Conservation (phyloP, 345 rosid genomes). For the Heritiera littoralis region DNA sequence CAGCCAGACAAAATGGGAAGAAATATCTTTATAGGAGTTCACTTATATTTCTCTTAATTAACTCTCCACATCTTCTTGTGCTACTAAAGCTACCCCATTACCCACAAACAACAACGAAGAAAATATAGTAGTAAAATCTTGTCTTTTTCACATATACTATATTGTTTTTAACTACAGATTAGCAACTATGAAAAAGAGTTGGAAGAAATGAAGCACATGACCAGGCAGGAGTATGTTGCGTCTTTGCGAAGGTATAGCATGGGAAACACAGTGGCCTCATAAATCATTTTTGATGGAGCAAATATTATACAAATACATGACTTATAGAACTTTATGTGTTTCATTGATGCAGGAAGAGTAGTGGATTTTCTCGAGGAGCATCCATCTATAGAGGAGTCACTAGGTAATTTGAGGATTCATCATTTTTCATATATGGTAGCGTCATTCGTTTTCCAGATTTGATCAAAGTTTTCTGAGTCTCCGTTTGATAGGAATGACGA, state of each 20-base stretch:
- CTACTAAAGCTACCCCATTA: slow-evolving; percentile 29
- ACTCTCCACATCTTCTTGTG: slow-evolving; percentile 16
- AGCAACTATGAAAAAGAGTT: slow-evolving; percentile 78
- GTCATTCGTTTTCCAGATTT: too few species aligned
- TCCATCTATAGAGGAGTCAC: slow-evolving; percentile 83
- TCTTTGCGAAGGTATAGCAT: slow-evolving; percentile 73
- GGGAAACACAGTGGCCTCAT: neutral
- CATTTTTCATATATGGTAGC: too few species aligned
- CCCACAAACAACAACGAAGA: neutral
- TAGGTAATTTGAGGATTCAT: slow-evolving; percentile 43
- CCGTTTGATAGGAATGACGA: neutral
- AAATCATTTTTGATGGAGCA: neutral
- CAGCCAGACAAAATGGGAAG: too few species aligned
- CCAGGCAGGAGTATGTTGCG: slow-evolving; percentile 89
- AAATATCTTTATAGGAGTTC: neutral
- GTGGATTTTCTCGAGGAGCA: slow-evolving; percentile 98
- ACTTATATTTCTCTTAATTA: neutral
- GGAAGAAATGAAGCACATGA: slow-evolving; percentile 97
- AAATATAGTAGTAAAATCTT: neutral
- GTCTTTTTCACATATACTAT: neutral
- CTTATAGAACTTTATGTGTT: neutral
- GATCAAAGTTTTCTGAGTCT: too few species aligned
- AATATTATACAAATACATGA: neutral
- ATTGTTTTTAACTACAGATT: slow-evolving; percentile 44
- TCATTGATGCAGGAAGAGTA: slow-evolving; percentile 67